phyloP scores from a whole-genome alignment of 106 monocot genomes.

The Dendrobium catenatum region DNA sequence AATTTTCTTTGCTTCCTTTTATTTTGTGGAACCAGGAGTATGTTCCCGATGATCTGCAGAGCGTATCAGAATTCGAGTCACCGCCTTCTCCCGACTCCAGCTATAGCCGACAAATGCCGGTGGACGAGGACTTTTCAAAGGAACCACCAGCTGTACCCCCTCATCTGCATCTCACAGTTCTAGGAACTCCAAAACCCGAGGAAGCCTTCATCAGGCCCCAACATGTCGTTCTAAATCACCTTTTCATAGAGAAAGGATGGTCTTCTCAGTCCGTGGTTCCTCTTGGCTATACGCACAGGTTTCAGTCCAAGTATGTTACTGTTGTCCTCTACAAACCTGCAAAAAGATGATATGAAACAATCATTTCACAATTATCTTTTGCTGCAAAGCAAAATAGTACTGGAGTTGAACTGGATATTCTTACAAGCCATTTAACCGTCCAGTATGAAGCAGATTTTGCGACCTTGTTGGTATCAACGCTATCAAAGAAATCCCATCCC shows the following conservation, averaged over 20 bases:
- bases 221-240: constrained; percentile 82
- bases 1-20: too few species aligned
- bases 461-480: too few species aligned
- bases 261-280: constrained; percentile 53
- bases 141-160: constrained; percentile 55
- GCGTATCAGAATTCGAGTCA: constrained; percentile 47
- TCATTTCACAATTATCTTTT: neutral
- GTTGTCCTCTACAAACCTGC: constrained; percentile 79
- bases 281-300: constrained; percentile 72
- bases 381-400: neutral
- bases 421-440: neutral
- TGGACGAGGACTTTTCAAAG: constrained; percentile 65
- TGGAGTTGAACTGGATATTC: neutral
- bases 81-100: constrained; percentile 56
- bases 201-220: constrained; percentile 32
- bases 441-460: neutral
- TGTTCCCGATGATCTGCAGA: constrained; percentile 55
- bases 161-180: constrained; percentile 45
- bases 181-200: constrained; percentile 24
- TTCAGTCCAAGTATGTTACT: constrained; percentile 71
- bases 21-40: constrained; percentile 35
- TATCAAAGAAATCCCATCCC: neutral
- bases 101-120: constrained; percentile 35
- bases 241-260: constrained; percentile 88
- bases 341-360: constrained; percentile 18